A percentile compares a stretch with the other conserved stretches of the same genome.
These are phyloP conservation scores for Fusarium algeriense DNA, from an alignment of 2,329 filamentous ascomycete genomes.

Conservation along the genomic window DNA sequence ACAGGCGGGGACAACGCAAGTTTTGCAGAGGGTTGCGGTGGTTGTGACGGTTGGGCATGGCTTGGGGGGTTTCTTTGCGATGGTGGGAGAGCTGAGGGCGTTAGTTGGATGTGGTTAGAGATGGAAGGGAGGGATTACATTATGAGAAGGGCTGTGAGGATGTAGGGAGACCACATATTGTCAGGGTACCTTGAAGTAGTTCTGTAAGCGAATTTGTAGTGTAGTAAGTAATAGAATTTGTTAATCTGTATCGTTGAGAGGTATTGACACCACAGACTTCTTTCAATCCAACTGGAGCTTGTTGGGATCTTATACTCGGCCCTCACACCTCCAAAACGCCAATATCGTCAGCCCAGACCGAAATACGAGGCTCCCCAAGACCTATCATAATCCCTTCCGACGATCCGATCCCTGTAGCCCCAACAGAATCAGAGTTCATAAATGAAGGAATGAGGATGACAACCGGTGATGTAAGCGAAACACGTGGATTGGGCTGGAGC, in stretches of 20 bases:
- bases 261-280: not conserved
- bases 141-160: constrained; percentile 15
- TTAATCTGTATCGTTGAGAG: not conserved
- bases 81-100: constrained; percentile 8
- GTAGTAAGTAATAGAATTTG: not conserved
- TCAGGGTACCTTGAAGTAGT: not conserved
- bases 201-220: too few species aligned
- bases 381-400: not conserved
- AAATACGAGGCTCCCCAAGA: not conserved
- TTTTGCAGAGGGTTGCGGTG: constrained; percentile 50
- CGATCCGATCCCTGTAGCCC: not conserved
- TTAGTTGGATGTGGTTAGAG: constrained; percentile 3
- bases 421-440: not conserved
- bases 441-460: not conserved
- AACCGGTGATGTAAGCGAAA: constrained; percentile 14
- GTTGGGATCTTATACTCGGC: constrained; percentile 4
- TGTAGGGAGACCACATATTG: constrained; percentile 21
- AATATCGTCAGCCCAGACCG: constrained; percentile 7
- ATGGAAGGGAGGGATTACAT: constrained; percentile 8
- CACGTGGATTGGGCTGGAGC: constrained; percentile 18
- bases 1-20: constrained; percentile 50
- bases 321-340: not conserved
- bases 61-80: constrained; percentile 13
- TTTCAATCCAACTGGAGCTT: not conserved
- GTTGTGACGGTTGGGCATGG: constrained; percentile 53